Percentiles rank a stretch among this genome's conserved stretches.
Evolutionary conservation across 768 basidiomycete species (phyloP).

Genomic region (Ephemerocybe angulata): DNA sequence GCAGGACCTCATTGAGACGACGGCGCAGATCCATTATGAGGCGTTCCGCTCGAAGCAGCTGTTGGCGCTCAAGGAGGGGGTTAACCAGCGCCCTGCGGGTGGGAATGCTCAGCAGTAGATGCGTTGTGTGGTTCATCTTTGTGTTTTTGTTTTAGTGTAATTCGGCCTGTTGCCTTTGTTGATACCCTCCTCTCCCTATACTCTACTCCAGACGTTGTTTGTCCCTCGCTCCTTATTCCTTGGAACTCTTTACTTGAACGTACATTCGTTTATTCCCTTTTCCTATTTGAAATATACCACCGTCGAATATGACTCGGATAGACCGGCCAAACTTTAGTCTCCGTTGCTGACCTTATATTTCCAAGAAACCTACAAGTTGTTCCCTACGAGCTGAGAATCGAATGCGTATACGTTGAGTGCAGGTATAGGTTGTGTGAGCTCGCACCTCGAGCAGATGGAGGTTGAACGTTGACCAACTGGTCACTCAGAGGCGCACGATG

Average conservation of each 20-base stretch:
- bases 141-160: neutral
- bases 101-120: conserved; percentile 27
- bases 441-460: no score
- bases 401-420: no score
- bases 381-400: no score
- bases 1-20: conserved; percentile 98
- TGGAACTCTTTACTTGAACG: neutral
- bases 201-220: neutral
- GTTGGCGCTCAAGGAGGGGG: conserved; percentile 94
- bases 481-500: no score
- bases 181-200: neutral
- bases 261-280: neutral
- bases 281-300: neutral
- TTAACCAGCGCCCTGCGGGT: conserved; percentile 59
- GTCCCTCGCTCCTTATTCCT: neutral
- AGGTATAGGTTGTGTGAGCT: no score
- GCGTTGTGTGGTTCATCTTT: neutral
- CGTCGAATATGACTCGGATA: neutral
- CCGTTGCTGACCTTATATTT: no score
- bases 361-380: no score
- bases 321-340: neutral
- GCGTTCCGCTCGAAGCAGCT: conserved; percentile 99
- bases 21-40: conserved; percentile 98
- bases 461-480: no score
- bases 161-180: neutral